Evolutionary conservation across 805 yeast species (phyloP), one percentile per base, ranked within the genome.

Genomic region (Saccharomycopsis fibuligera): DNA sequence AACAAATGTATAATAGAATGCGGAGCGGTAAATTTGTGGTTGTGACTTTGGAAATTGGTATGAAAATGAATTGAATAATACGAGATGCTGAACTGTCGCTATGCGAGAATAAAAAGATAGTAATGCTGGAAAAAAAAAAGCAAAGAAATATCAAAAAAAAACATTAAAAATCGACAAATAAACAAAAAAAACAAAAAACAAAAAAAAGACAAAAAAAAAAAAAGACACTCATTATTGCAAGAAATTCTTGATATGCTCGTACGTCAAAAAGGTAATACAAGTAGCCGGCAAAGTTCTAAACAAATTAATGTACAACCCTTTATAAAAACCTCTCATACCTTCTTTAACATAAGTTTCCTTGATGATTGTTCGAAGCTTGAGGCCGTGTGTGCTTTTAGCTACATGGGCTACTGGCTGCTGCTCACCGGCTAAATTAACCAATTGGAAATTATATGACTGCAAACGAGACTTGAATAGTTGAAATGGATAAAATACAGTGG

Each of bases 231-330:
- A 9, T 16, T 17, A 31, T 41, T 22, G 40, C 47, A 49, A 58
- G 17, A 56, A 38, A 39, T 59, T 60, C 45, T 67, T 73, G 54
- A 77, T 68, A 35, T 74, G 70, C 61, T 93, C 99, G 59, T 93
- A 93, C 4, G 85, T 85, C 4, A 84, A 70, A 61, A 93, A 88
- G 0, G 98, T 93, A 10, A 90, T 76, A 60, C 96, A 86, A 3
- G 97, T 90, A 1, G 96, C 89, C 0, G 99, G 99, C 3, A 93
- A 73, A 0, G 91, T 96, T 41, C 98, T 70, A 1, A 86, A 50
- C 16, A 91, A 60, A 55, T 89, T 90, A 1, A 96, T 83, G 1
- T 78, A 66, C 16, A 93, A 64, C 0, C 99, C 99, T 56, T 84
- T 82, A 62, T 93, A 93, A 53, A 90, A 83, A 0, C 89, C 96